phyloP scores from a whole-genome alignment of 2,329 filamentous ascomycete species.

The Aureobasidium musti region DNA sequence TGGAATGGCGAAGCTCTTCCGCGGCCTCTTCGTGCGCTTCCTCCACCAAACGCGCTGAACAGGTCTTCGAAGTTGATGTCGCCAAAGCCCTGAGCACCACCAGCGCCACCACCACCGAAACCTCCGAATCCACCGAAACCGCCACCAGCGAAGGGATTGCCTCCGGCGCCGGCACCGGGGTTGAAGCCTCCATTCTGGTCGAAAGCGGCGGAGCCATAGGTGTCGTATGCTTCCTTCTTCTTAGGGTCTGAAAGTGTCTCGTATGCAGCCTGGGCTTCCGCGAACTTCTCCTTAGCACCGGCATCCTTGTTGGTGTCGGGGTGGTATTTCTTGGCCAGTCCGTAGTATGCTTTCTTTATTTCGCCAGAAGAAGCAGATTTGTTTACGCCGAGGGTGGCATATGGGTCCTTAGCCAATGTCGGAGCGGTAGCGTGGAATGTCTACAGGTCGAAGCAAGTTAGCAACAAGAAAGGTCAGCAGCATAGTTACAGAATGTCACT shows the following conservation, averaged over 20 bases:
- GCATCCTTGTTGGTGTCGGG: conserved; percentile 97
- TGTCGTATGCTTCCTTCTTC: conserved; percentile 90
- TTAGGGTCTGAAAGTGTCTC: conserved; percentile 89
- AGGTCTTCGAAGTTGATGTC: conserved; percentile 97
- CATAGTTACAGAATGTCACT: conserved; percentile 28
- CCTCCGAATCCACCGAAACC: conserved; percentile 48
- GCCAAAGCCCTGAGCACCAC: conserved; percentile 57
- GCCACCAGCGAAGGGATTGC: conserved; percentile 58
- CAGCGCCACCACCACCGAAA: conserved; percentile 48
- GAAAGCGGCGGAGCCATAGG: conserved; percentile 80
- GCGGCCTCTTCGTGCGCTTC: conserved; percentile 55
- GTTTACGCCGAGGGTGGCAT: conserved; percentile 78
- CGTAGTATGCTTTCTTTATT: conserved; percentile 99
- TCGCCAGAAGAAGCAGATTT: conserved; percentile 80
- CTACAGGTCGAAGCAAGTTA: conserved; percentile 41
- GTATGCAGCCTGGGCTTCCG: conserved; percentile 90
- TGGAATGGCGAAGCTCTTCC: conserved; percentile 69
- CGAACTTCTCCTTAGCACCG: conserved; percentile 90
- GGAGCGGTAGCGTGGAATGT: conserved; percentile 63
- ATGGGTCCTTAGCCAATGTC: conserved; percentile 69
- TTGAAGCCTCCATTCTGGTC: conserved; percentile 69
- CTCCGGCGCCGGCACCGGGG: conserved; percentile 64
- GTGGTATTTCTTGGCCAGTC: conserved; percentile 94
- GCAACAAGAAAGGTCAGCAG: conserved; percentile 28
- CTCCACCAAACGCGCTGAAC: conserved; percentile 80